Evolutionary conservation across 2,329 filamentous ascomycete species (phyloP), one percentile per base, ranked within the genome.

Genomic region (Lachnellula suecica): DNA sequence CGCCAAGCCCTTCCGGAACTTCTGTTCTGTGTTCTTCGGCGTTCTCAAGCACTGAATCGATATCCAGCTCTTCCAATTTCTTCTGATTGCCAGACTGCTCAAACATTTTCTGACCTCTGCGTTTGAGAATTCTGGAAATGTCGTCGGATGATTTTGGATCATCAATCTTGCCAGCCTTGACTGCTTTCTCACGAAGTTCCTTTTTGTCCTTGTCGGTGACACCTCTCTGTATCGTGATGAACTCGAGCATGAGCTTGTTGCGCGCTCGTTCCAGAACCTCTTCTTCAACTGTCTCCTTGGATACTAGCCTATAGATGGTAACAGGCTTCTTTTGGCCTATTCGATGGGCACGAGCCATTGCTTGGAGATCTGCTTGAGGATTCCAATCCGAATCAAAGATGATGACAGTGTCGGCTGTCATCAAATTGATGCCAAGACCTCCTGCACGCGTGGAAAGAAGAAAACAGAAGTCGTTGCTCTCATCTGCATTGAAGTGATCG

Each of bases 351-450:
- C 94, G 88, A 53, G 94, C 94, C 94, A 99, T 99, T 37, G 94
- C 94, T 70, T 99, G 94, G 61, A 99, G 75, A 76, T 99, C 95
- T 6, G 94, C 94, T 70, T 99, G 94, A 17, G 94, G 95, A 62
- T 99, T 99, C 94, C 95, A 99, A 66, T 97, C 92, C 0, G 94
- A 97, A 70, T 99, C 95, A 64, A 97, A 99, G 41, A 99, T 87
- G 63, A 99, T 87, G 59, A 99, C 94, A 1, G 94, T 99, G 66
- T 99, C 95, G 7, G 94, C 94, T 22, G 94, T 97, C 91, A 97
- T 99, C 49, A 99, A 74, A 65, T 99, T 99, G 76, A 99, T 99
- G 57, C 94, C 94, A n/a, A 99, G 79, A 70, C 94, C 94, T 76
- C 94, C 94, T 49, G 94, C 94, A 66, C 94, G 85, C 1, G 94